A percentile compares a stretch with the other conserved stretches of the same genome.
These are phyloP conservation scores for Blastomyces parvus DNA, from an alignment of 2,329 filamentous ascomycete species.

Conservation along the genomic window DNA sequence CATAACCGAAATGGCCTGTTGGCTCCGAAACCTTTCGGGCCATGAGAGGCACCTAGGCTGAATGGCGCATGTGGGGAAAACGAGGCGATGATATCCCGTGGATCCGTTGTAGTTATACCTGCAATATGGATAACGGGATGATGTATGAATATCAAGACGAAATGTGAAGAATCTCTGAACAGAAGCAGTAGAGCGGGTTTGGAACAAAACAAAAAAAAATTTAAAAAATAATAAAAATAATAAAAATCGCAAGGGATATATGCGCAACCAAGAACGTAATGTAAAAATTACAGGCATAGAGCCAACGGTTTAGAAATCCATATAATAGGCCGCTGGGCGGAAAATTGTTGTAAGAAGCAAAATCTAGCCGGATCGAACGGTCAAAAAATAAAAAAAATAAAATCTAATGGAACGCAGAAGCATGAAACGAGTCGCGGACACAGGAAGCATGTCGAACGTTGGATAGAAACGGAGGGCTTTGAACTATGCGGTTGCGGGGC, in stretches of 20 bases:
- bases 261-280: background rate
- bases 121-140: no score
- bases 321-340: background rate
- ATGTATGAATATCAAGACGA: background rate
- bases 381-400: background rate
- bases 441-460: no score
- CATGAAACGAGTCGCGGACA: background rate
- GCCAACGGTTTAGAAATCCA: background rate
- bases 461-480: background rate
- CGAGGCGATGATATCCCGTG: background rate
- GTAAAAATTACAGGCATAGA: background rate
- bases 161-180: background rate
- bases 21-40: no score
- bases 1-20: background rate
- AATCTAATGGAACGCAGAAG: background rate
- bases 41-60: background rate
- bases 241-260: background rate
- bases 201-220: background rate
- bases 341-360: background rate
- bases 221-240: background rate
- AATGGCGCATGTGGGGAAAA: background rate
- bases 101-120: background rate
- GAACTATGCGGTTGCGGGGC: background rate
- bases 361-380: background rate
- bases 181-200: background rate